Evolutionary conservation across 2,329 filamentous ascomycete genomes (phyloP), one percentile per base, ranked within the genome.

Genomic region (Herpotrichia juniperi): DNA sequence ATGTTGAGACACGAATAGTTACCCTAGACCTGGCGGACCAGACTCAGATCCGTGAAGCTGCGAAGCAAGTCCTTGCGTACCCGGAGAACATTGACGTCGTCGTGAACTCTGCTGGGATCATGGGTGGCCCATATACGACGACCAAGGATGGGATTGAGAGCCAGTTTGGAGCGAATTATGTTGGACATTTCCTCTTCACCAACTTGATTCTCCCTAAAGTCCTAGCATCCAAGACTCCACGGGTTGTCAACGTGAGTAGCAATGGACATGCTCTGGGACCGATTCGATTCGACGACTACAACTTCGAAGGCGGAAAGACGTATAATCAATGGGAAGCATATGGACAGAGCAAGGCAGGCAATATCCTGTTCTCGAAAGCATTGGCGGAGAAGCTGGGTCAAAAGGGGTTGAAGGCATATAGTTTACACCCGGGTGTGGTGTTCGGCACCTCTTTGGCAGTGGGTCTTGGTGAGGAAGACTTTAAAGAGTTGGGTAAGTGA

Each of bases 291-390:
- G 70, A 77, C 21, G 76, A 80, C 54, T 69, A 66, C 28, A 75
- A 72, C 16, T 77, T 78, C 53, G 71, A 76, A 2, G 55, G 71
- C 17, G 73, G 75, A n/a, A 73, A 74, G 37, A 59, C 64, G 1
- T 79, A 76, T 43, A 63, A 76, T 7, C 54, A 57, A 57, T 79
- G 78, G 70, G 59, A 68, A 1, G 79, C 79, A 2, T 83, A 84
- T 53, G 76, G 73, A 1, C 79, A 81, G 57, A 79, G 78, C 59
- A 83, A 83, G 65, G 79, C 79, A 25, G 80, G 79, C 2, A 80
- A 82, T 48, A 76, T 82, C 10, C 45, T 72, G 21, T 70, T 69
- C 26, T 54, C 68, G 0, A 57, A 59, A 25, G 49, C 53, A 3
- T 42, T 71, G 32, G 64, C 63, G 2, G 43, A 59, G 28, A 66